Evolutionary conservation across 768 basidiomycete species (phyloP).

Genomic region (Imleria badia): DNA sequence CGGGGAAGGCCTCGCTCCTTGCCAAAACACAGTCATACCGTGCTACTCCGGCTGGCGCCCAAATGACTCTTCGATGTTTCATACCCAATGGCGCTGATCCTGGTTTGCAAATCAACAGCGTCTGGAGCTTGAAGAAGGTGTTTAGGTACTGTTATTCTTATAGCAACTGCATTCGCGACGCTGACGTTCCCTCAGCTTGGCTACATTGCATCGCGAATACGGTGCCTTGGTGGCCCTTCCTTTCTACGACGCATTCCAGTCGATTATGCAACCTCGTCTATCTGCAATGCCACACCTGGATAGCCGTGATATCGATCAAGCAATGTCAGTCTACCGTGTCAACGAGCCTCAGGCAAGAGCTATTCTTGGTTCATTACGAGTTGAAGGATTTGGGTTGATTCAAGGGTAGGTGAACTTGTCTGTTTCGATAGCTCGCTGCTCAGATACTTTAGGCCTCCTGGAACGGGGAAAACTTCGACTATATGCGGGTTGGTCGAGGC

Average conservation of each 20-base stretch:
- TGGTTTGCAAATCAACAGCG: slow-evolving; percentile 60
- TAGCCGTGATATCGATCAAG: slow-evolving; percentile 50
- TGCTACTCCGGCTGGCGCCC: slow-evolving; percentile 43
- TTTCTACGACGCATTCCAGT: slow-evolving; percentile 75
- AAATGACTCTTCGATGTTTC: slow-evolving; percentile 60
- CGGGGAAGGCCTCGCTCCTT: slow-evolving; percentile 54
- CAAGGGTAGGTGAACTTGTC: slow-evolving; percentile 71
- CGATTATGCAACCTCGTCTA: slow-evolving; percentile 69
- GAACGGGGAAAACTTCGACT: slow-evolving; percentile 98
- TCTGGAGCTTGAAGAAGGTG: slow-evolving; percentile 78
- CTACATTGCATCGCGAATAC: slow-evolving; percentile 91
- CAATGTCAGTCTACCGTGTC: slow-evolving; percentile 70
- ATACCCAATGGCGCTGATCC: slow-evolving; percentile 45
- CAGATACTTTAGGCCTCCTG: slow-evolving; percentile 65
- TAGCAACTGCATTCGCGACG: neutral
- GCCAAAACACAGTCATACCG: slow-evolving; percentile 66
- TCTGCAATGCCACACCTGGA: slow-evolving; percentile 46
- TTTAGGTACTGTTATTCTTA: slow-evolving; percentile 55
- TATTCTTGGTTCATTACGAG: slow-evolving; percentile 70
- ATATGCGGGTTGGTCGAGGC: slow-evolving; percentile 92
- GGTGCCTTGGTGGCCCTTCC: slow-evolving; percentile 79
- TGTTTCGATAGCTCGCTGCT: neutral
- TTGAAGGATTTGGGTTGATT: slow-evolving; percentile 82
- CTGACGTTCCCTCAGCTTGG: slow-evolving; percentile 54
- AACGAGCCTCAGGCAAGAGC: slow-evolving; percentile 96